Conservation (phyloP, 805 yeast species). For the Millerago galiae region DNA sequence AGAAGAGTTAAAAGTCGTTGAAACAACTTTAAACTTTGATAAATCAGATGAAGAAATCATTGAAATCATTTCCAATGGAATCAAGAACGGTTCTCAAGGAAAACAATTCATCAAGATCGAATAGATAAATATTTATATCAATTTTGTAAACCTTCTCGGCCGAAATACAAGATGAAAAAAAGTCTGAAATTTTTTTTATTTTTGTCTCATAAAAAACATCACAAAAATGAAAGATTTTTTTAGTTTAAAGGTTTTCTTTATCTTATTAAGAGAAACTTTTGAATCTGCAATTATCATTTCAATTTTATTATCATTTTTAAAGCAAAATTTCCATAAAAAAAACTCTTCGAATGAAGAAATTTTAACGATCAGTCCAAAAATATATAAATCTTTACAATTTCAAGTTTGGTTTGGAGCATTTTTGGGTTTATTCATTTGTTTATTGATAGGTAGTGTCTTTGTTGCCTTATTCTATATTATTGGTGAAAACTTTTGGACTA, state of each 20-base stretch:
- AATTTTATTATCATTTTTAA: constrained; percentile 83
- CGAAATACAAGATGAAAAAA: background rate
- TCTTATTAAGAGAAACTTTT: constrained; percentile 86
- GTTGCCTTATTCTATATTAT: constrained; percentile 68
- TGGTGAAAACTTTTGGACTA: constrained; percentile 82
- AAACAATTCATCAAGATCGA: constrained; percentile 38
- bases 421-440: constrained; percentile 63
- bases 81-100: constrained; percentile 33
- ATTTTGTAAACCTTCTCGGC: background rate
- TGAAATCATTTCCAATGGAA: constrained; percentile 28
- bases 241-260: constrained; percentile 62
- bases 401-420: constrained; percentile 86
- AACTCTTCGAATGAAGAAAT: constrained; percentile 5
- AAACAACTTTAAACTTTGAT: constrained; percentile 25
- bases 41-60: constrained; percentile 32
- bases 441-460: constrained; percentile 66
- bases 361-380: constrained; percentile 24
- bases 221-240: constrained; percentile 25
- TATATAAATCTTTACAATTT: constrained; percentile 41
- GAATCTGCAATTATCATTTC: constrained; percentile 92
- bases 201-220: background rate
- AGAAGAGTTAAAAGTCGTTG: constrained; percentile 33
- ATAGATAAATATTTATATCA: constrained; percentile 7
- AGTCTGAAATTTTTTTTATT: background rate
- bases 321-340: constrained; percentile 64